Percentiles rank a stretch among this genome's conserved stretches.
Evolutionary conservation across 2,329 filamentous ascomycete species (phyloP).

Genomic region (Colletotrichum horii): DNA sequence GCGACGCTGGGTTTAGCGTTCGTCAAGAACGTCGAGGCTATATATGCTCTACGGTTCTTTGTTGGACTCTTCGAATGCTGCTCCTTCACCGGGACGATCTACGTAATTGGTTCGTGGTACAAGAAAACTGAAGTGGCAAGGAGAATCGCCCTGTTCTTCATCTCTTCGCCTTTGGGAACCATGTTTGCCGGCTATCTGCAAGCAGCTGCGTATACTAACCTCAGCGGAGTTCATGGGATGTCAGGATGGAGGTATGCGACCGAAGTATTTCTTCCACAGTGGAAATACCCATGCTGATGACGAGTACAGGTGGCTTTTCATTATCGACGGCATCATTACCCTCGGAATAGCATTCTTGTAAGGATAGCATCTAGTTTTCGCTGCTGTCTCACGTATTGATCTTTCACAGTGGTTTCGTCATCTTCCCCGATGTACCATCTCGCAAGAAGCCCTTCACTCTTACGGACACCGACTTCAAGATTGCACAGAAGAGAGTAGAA

Average conservation of each 20-base stretch:
- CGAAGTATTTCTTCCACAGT: not conserved
- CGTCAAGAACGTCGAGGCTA: not conserved
- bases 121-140: not conserved
- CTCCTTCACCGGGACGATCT: not conserved
- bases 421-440: constrained; percentile 32
- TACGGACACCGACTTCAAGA: constrained; percentile 22
- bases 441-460: constrained; percentile 34
- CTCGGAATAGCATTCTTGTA: not conserved
- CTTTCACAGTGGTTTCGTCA: constrained; percentile 47
- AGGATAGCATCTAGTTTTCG: not conserved
- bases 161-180: not conserved
- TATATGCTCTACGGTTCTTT: not conserved
- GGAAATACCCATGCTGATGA: not conserved
- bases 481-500: constrained; percentile 33
- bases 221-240: not conserved
- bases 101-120: not conserved
- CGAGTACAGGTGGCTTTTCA: not conserved
- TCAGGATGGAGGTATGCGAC: not conserved
- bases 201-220: not conserved
- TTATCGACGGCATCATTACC: not conserved
- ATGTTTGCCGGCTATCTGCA: not conserved
- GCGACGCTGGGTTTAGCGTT: not conserved
- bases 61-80: not conserved
- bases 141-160: not conserved
- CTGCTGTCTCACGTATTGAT: constrained; percentile 36